Percentiles rank a stretch among this genome's conserved stretches.
These are phyloP conservation scores for Leishmania major DNA, from an alignment of 208 protist genomes.

Conservation along the genomic window DNA sequence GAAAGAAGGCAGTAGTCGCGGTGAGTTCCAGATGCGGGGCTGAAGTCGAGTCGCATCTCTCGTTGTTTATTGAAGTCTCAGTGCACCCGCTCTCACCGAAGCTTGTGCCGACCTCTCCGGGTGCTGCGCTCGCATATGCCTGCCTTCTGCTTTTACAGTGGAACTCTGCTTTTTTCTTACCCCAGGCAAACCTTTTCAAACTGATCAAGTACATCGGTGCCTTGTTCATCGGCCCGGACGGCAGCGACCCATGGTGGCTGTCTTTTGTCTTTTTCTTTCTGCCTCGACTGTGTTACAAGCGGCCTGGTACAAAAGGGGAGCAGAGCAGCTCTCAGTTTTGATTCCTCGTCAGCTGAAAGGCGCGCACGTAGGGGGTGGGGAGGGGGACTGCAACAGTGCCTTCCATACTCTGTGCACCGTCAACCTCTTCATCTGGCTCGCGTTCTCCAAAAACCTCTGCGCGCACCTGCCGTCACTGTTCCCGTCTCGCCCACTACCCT, in stretches of 20 bases:
- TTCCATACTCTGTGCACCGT: background rate
- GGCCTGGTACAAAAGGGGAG: background rate
- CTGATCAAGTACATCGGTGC: background rate
- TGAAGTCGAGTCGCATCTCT: background rate
- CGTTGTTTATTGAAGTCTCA: background rate
- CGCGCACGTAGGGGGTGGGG: background rate
- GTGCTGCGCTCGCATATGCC: background rate
- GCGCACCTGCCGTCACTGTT: background rate
- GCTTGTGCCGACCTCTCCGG: background rate
- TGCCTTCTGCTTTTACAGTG: constrained; percentile 1
- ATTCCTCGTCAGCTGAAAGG: background rate
- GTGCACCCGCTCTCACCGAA: background rate
- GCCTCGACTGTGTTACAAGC: background rate
- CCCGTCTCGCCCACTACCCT: background rate
- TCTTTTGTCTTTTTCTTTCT: background rate
- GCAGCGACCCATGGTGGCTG: background rate
- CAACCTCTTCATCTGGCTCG: background rate
- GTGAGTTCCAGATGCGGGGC: background rate
- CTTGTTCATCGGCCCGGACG: background rate
- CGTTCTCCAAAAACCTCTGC: background rate
- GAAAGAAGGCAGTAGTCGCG: constrained; percentile 19
- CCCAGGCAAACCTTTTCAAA: background rate
- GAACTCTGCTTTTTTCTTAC: background rate
- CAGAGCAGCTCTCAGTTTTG: background rate
- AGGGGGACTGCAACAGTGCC: background rate